Conservation (phyloP, 768 basidiomycete genomes). For the Auricularia auricula-judae region DNA sequence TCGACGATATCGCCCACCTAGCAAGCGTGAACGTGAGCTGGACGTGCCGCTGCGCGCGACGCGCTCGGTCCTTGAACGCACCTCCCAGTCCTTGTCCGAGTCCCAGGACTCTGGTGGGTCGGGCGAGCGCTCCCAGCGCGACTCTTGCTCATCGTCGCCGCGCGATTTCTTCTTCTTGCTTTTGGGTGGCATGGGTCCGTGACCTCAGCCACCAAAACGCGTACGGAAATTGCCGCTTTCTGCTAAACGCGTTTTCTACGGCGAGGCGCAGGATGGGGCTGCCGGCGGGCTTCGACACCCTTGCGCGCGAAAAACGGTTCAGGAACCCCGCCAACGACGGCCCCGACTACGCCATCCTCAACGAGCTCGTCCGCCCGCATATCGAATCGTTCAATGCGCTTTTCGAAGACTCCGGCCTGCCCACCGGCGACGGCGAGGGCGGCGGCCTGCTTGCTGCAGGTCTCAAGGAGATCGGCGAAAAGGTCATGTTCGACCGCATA, state of each 20-base stretch:
- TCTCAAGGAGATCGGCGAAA: conserved; percentile 75
- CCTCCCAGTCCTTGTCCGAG: not conserved
- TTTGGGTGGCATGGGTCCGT: too few relatives aligned
- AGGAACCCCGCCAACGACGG: conserved; percentile 58
- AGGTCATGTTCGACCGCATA: conserved; percentile 84
- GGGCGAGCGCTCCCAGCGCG: not conserved
- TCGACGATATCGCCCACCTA: not conserved
- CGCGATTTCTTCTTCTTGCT: not conserved
- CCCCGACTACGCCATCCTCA: conserved; percentile 67
- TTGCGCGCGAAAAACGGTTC: conserved; percentile 69
- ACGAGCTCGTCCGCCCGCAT: conserved; percentile 89
- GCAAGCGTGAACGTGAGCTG: not conserved
- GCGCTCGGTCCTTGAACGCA: not conserved
- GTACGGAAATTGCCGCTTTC: not conserved
- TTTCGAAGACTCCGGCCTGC: conserved; percentile 84
- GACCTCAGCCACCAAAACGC: too few relatives aligned
- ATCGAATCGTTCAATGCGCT: conserved; percentile 94
- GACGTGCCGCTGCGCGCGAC: too few relatives aligned
- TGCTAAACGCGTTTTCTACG: not conserved
- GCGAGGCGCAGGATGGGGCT: not conserved
- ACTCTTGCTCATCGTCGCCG: not conserved
- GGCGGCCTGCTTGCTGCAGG: conserved; percentile 69
- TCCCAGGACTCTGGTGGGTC: not conserved
- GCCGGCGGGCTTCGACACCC: conserved; percentile 51
- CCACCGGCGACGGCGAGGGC: conserved; percentile 62